Conservation (phyloP, 2,329 filamentous ascomycete genomes). For the Cladosporium sp. region DNA sequence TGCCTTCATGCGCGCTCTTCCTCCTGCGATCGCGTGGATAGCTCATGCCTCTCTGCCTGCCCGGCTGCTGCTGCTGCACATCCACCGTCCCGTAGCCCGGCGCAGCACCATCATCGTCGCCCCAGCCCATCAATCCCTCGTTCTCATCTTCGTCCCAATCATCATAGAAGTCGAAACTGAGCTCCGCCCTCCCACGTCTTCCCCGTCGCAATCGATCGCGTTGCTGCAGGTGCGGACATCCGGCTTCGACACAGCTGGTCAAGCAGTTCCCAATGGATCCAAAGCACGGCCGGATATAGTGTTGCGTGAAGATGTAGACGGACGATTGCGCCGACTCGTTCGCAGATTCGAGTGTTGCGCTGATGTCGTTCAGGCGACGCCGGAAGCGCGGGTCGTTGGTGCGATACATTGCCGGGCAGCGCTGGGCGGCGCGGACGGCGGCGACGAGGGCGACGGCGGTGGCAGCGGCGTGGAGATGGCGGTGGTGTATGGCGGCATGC, state of each 20-base stretch:
- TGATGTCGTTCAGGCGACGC: slow-evolving; percentile 89
- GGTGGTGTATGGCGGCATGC: background rate
- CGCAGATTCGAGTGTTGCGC: slow-evolving; percentile 82
- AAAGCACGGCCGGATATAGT: slow-evolving; percentile 79
- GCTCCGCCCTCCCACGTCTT: slow-evolving; percentile 66
- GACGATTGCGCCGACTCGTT: slow-evolving; percentile 89
- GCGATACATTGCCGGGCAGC: slow-evolving; percentile 49
- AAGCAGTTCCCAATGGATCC: slow-evolving; percentile 62
- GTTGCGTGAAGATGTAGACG: slow-evolving; percentile 83
- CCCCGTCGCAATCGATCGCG: slow-evolving; percentile 55
- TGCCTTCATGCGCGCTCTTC: slow-evolving; percentile 54
- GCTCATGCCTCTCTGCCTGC: slow-evolving; percentile 76
- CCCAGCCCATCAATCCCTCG: slow-evolving; percentile 69
- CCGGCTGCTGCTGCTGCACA: slow-evolving; percentile 47
- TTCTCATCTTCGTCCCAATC: slow-evolving; percentile 76
- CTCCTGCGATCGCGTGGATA: slow-evolving; percentile 51
- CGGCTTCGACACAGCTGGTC: slow-evolving; percentile 61
- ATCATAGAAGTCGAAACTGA: slow-evolving; percentile 95
- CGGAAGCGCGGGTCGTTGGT: slow-evolving; percentile 78
- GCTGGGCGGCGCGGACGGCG: background rate
- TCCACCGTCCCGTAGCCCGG: slow-evolving; percentile 38
- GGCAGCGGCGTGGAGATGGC: background rate
- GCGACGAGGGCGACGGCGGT: background rate
- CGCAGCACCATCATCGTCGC: slow-evolving; percentile 80
- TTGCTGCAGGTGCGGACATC: slow-evolving; percentile 34